These are phyloP conservation scores for Coemansia sp. DNA, from an alignment of 192 early-diverging fungal species.

Conservation along the genomic window DNA sequence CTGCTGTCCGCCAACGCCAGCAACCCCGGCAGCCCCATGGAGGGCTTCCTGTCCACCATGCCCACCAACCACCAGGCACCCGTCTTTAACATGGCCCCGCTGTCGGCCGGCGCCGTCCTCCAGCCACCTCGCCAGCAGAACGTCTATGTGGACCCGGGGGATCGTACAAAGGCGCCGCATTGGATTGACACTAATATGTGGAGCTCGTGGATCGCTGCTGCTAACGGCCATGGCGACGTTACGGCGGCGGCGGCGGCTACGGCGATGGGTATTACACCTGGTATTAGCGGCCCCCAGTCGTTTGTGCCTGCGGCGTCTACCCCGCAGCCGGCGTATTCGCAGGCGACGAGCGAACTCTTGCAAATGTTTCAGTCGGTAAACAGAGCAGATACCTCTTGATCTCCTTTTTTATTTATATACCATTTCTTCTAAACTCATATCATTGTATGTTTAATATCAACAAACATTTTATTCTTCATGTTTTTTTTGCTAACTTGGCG, in stretches of 20 bases:
- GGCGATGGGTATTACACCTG: conserved; percentile 54
- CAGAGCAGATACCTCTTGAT: conserved; percentile 5
- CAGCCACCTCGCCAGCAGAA: conserved; percentile 11
- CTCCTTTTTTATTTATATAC: not conserved
- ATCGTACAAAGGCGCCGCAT: conserved; percentile 43
- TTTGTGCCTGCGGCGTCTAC: conserved; percentile 20
- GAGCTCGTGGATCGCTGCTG: conserved; percentile 52
- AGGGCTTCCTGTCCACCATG: conserved; percentile 23
- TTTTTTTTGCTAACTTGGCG: too few species aligned
- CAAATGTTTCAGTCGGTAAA: conserved; percentile 44
- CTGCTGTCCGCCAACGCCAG: conserved; percentile 17
- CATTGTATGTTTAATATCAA: not conserved
- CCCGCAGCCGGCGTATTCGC: conserved; percentile 7
- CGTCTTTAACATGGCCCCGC: not conserved
- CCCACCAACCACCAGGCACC: conserved; percentile 7
- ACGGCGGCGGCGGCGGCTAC: conserved; percentile 37
- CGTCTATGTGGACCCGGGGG: conserved; percentile 5
- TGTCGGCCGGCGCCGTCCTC: conserved; percentile 1
- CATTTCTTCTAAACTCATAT: not conserved
- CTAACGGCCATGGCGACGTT: conserved; percentile 37
- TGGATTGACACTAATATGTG: conserved; percentile 40
- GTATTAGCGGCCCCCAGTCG: conserved; percentile 33
- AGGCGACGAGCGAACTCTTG: conserved; percentile 38
- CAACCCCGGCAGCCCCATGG: conserved; percentile 41
- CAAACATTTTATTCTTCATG: not conserved